Evolutionary conservation across 108 stramenopile genomes (phyloP).

Genomic region (Phaeodactylum tricornutum): DNA sequence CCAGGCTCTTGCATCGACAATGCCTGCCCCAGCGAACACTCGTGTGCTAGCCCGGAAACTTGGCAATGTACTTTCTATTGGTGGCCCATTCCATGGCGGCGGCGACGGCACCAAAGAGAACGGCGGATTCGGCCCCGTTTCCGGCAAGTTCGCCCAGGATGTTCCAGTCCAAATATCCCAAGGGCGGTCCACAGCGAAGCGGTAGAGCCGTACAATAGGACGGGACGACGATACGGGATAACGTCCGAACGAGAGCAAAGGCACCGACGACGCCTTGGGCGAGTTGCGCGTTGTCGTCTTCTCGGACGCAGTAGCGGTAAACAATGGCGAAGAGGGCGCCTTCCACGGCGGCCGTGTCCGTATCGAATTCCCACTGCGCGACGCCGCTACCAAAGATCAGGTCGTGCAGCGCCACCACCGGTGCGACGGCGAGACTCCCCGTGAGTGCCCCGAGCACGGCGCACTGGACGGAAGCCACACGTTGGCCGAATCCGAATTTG

Average conservation of each 20-base stretch:
- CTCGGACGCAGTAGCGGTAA: conserved; percentile 60
- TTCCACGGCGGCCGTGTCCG: conserved; percentile 53
- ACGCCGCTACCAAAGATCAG: conserved; percentile 7
- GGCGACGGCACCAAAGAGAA: conserved; percentile 62
- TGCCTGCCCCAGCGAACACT: too few species aligned
- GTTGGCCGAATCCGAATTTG: conserved; percentile 57
- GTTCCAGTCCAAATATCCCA: conserved; percentile 68
- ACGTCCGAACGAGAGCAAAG: conserved; percentile 60
- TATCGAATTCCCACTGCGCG: conserved; percentile 72
- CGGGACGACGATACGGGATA: conserved; percentile 39
- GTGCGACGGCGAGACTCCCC: conserved; percentile 50
- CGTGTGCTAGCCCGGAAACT: too few species aligned
- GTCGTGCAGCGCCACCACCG: conserved; percentile 43
- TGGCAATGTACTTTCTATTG: conserved; percentile 28
- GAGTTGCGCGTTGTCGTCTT: conserved; percentile 55
- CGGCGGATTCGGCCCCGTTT: conserved; percentile 52
- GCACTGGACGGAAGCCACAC: conserved; percentile 65
- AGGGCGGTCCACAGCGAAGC: conserved; percentile 57
- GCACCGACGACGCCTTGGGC: conserved; percentile 68
- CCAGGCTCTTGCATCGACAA: too few species aligned
- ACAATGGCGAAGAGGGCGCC: conserved; percentile 74
- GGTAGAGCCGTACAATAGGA: conserved; percentile 48
- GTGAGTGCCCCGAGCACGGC: conserved; percentile 44
- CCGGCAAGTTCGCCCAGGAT: conserved; percentile 43
- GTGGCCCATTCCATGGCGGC: conserved; percentile 51